A percentile compares a stretch with the other conserved stretches of the same genome.
phyloP scores from a whole-genome alignment of 345 rosid species.

The Reutealis trisperma region DNA sequence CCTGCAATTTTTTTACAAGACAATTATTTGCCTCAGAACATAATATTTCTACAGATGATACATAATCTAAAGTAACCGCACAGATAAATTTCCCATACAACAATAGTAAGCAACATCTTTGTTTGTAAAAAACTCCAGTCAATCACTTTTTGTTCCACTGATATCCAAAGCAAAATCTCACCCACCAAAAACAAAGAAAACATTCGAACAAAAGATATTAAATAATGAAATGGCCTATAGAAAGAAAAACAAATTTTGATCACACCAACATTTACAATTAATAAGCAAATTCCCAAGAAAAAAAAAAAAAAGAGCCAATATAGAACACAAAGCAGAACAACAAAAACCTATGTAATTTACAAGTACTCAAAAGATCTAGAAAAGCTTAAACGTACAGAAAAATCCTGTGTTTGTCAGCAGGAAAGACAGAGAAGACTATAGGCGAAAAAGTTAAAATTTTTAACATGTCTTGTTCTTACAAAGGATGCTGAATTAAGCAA shows the following conservation, averaged over 20 bases:
- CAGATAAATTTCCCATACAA: neutral
- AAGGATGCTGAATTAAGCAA: neutral
- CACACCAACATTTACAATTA: neutral
- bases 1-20: neutral
- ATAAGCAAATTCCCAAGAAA: neutral
- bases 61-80: neutral
- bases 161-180: neutral
- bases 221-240: neutral
- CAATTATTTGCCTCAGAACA: neutral
- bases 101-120: neutral
- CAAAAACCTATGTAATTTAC: neutral
- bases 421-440: neutral
- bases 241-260: neutral
- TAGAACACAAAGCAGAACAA: neutral
- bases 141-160: neutral
- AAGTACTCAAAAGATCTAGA: constrained; percentile 15
- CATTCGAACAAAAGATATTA: neutral
- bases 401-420: neutral
- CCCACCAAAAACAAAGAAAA: neutral
- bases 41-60: neutral
- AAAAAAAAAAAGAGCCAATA: neutral
- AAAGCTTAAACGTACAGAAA: neutral
- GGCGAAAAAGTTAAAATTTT: neutral
- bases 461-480: neutral
- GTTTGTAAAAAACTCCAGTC: neutral